Conservation (phyloP, 345 rosid genomes). For the Syzygium grande region DNA sequence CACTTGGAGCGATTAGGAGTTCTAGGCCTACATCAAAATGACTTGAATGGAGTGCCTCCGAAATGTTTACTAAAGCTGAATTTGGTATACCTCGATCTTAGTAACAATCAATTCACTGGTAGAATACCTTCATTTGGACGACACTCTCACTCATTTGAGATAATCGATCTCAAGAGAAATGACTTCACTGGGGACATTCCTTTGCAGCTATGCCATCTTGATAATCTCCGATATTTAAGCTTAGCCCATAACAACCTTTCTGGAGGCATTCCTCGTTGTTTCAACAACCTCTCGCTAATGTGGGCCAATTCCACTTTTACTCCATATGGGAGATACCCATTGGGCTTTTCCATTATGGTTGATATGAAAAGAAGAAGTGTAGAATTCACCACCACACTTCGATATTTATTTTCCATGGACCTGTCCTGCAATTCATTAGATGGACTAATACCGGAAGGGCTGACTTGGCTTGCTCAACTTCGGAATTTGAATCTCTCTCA, state of each 20-base stretch:
- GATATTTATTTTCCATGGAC: background rate
- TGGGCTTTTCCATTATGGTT: accelerated
- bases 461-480: background rate
- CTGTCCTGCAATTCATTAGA: background rate
- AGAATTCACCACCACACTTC: background rate
- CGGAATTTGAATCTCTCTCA: background rate
- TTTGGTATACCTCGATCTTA: accelerated
- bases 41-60: background rate
- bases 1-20: background rate
- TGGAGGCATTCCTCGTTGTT: background rate
- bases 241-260: background rate
- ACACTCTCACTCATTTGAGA: background rate
- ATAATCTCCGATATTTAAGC: background rate
- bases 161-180: background rate
- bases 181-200: background rate
- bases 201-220: background rate
- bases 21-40: background rate
- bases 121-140: background rate
- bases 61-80: background rate
- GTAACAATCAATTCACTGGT: background rate
- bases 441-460: background rate
- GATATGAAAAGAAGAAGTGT: background rate
- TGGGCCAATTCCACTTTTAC: background rate
- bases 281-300: accelerated
- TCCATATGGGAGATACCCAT: accelerated